Evolutionary conservation across 805 yeast genomes (phyloP).

Genomic region (Candida jianshihensis): DNA sequence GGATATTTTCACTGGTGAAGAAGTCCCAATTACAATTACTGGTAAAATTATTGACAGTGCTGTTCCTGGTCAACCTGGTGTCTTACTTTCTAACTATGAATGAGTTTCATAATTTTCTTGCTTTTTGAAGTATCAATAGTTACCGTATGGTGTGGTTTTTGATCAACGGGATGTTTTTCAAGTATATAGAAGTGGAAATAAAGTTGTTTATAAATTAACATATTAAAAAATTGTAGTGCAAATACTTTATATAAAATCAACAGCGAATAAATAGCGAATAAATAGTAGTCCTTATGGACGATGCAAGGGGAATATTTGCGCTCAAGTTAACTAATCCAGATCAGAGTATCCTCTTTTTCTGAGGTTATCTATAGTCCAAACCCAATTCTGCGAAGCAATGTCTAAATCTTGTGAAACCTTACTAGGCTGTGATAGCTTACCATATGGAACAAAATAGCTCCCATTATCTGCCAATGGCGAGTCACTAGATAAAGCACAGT

Average conservation of each 20-base stretch:
- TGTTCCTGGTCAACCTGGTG: conserved; percentile 91
- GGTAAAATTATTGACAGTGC: conserved; percentile 75
- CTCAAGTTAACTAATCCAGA: conserved; percentile 10
- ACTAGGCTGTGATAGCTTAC: conserved; percentile 50
- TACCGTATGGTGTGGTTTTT: too few relatives aligned
- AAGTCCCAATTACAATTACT: conserved; percentile 51
- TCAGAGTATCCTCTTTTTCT: conserved; percentile 41
- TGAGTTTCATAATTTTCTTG: too few relatives aligned
- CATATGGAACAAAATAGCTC: conserved; percentile 57
- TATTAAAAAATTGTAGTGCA: too few relatives aligned
- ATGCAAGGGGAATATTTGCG: too few relatives aligned
- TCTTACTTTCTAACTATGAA: conserved; percentile 56
- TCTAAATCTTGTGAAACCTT: conserved; percentile 48
- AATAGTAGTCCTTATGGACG: neutral
- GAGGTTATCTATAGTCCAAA: conserved; percentile 65
- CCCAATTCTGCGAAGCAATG: conserved; percentile 67
- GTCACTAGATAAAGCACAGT: conserved; percentile 52
- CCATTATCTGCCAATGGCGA: conserved; percentile 46
- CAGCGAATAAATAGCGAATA: neutral
- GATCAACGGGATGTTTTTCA: neutral
- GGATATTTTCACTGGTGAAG: conserved; percentile 62
- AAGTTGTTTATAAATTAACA: too few relatives aligned
- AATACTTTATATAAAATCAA: too few relatives aligned
- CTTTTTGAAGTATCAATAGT: too few relatives aligned
- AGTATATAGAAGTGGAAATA: neutral